phyloP scores from a whole-genome alignment of 345 rosid genomes.

The Arabis alpina region DNA sequence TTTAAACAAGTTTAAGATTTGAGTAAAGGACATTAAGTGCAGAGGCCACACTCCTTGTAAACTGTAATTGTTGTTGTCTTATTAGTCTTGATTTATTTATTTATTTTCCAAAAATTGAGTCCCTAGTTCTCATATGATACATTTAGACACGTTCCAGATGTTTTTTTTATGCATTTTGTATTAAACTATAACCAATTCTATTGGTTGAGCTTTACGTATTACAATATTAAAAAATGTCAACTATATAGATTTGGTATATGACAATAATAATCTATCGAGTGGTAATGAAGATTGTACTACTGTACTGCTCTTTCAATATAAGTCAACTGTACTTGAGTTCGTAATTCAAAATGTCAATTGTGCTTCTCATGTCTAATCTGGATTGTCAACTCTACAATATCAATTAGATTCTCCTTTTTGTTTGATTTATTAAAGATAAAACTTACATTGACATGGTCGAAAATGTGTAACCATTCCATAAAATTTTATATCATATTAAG shows the following conservation, averaged over 20 bases:
- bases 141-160: background rate
- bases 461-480: background rate
- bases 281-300: slow-evolving; percentile 36
- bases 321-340: slow-evolving; percentile 34
- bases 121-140: background rate
- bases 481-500: background rate
- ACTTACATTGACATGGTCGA: background rate
- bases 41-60: background rate
- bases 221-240: background rate
- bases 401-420: slow-evolving; percentile 4
- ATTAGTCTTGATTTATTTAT: background rate
- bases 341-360: slow-evolving; percentile 1
- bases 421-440: background rate
- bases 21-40: background rate
- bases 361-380: background rate
- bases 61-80: slow-evolving; percentile 3
- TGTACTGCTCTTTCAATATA: slow-evolving; percentile 35
- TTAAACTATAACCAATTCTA: slow-evolving; percentile 8
- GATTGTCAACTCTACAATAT: slow-evolving; percentile 27
- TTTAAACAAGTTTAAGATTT: background rate
- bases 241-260: background rate
- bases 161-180: background rate
- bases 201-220: slow-evolving; percentile 18
- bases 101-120: background rate
- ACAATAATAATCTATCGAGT: background rate